phyloP scores from a whole-genome alignment of 2,329 filamentous ascomycete genomes.

The Botryotinia globosa region DNA sequence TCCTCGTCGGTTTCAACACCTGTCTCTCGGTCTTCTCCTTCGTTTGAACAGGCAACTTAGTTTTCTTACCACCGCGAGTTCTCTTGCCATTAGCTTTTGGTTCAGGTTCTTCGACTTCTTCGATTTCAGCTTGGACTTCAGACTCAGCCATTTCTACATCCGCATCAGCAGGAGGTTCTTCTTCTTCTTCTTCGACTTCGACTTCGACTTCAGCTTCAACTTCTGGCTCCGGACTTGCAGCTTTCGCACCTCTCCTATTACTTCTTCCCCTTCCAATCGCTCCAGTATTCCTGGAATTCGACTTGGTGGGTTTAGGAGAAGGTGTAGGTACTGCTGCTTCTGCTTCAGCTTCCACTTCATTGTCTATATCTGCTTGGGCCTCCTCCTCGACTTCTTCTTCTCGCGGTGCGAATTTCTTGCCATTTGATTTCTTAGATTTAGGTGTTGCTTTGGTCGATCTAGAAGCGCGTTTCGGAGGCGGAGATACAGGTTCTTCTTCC shows the following conservation, averaged over 20 bases:
- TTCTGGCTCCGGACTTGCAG: slow-evolving; percentile 1
- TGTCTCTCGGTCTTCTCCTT: not conserved
- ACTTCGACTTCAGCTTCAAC: not conserved
- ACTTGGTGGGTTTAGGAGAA: not conserved
- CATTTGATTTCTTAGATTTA: not conserved
- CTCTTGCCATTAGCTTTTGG: not conserved
- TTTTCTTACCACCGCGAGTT: not conserved
- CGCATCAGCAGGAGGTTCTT: slow-evolving; percentile 24
- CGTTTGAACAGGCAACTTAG: not conserved
- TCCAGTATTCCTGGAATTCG: slow-evolving; percentile 6
- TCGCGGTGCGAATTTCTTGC: not conserved
- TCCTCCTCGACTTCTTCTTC: slow-evolving; percentile 16
- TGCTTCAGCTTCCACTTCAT: not conserved
- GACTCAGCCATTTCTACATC: slow-evolving; percentile 1
- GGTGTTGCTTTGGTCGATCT: slow-evolving; percentile 2
- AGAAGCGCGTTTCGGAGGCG: not conserved
- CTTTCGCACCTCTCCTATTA: not conserved
- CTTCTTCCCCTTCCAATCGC: not conserved
- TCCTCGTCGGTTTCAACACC: not conserved
- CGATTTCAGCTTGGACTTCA: not conserved
- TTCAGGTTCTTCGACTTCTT: not conserved
- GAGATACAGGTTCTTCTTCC: slow-evolving; percentile 3
- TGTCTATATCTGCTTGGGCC: slow-evolving; percentile 9
- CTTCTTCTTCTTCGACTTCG: slow-evolving; percentile 29
- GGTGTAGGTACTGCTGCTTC: not conserved